A percentile compares a stretch with the other conserved stretches of the same genome.
These are phyloP conservation scores for Kentomonas sorsogonicus DNA, from an alignment of 208 protist genomes.

Conservation along the genomic window DNA sequence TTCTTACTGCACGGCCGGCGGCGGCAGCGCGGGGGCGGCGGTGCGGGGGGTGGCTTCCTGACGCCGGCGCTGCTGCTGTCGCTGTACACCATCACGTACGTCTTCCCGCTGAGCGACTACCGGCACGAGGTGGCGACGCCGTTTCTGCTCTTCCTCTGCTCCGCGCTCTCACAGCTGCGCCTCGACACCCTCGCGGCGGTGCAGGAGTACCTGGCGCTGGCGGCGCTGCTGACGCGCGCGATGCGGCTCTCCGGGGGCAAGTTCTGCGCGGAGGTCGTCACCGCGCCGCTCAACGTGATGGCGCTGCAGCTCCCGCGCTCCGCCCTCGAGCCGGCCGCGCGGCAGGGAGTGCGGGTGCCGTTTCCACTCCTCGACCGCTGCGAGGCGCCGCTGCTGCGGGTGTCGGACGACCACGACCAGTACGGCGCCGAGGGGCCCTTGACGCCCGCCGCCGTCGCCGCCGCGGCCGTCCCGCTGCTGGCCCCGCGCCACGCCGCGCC, in stretches of 20 bases:
- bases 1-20: slow-evolving; percentile 44
- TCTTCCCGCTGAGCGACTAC: slow-evolving; percentile 78
- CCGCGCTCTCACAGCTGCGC: slow-evolving; percentile 52
- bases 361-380: slow-evolving; percentile 55
- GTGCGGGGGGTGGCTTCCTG: slow-evolving; percentile 21
- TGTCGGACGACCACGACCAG: background rate
- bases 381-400: slow-evolving; percentile 27
- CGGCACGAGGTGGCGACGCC: slow-evolving; percentile 75
- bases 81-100: slow-evolving; percentile 50
- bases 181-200: slow-evolving; percentile 43
- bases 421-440: background rate
- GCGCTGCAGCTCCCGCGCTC: slow-evolving; percentile 57
- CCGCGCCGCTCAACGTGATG: slow-evolving; percentile 64
- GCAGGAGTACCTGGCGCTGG: slow-evolving; percentile 42
- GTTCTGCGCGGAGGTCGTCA: slow-evolving; percentile 56
- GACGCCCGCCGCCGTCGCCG: background rate
- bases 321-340: slow-evolving; percentile 43
- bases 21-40: too few species aligned
- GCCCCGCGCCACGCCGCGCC: background rate
- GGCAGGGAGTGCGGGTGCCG: slow-evolving; percentile 49
- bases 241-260: slow-evolving; percentile 32
- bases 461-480: background rate
- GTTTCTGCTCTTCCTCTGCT: slow-evolving; percentile 66
- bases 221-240: slow-evolving; percentile 34
- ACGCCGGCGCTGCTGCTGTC: slow-evolving; percentile 41